These are phyloP conservation scores for Trametes sp. DNA, from an alignment of 1,284 basidiomycete species.

Conservation along the genomic window DNA sequence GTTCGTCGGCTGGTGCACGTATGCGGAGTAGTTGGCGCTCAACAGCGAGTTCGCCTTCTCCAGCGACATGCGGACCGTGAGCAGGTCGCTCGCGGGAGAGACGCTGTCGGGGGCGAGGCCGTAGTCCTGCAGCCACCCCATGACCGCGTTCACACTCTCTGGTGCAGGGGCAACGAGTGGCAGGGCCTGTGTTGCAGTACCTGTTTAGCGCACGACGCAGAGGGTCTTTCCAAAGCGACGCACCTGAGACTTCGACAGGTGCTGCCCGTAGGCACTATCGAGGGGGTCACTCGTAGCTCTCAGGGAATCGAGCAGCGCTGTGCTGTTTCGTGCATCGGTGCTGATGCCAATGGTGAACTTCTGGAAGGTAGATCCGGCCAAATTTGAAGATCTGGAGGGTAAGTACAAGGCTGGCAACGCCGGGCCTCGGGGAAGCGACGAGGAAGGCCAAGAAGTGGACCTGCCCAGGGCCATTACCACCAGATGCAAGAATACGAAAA, in stretches of 20 bases:
- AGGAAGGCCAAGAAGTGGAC: too few relatives aligned
- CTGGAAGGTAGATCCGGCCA: too few relatives aligned
- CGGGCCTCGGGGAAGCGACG: too few relatives aligned
- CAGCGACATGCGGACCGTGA: constrained; percentile 30
- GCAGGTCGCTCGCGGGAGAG: constrained; percentile 38
- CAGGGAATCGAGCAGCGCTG: too few relatives aligned
- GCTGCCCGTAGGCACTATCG: constrained; percentile 19
- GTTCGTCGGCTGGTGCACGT: constrained; percentile 42
- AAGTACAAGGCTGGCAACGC: too few relatives aligned
- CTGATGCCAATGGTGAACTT: too few relatives aligned
- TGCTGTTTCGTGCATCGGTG: too few relatives aligned
- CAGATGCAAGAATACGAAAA: too few relatives aligned
- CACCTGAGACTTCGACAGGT: constrained; percentile 21
- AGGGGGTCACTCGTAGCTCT: constrained; percentile 17
- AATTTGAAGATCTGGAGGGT: too few relatives aligned
- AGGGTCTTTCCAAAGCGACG: constrained; percentile 14
- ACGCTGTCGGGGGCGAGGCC: constrained; percentile 38
- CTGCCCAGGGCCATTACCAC: too few relatives aligned
- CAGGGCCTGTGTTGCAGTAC: constrained; percentile 35
- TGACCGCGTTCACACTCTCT: constrained; percentile 44
- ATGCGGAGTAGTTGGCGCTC: constrained; percentile 45
- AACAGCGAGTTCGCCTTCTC: constrained; percentile 46
- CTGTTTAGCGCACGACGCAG: constrained; percentile 36
- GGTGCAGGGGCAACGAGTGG: constrained; percentile 43
- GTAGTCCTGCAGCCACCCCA: constrained; percentile 45